These are phyloP conservation scores for Puccinia brachypodii DNA, from an alignment of 1,284 basidiomycete species.

Conservation along the genomic window DNA sequence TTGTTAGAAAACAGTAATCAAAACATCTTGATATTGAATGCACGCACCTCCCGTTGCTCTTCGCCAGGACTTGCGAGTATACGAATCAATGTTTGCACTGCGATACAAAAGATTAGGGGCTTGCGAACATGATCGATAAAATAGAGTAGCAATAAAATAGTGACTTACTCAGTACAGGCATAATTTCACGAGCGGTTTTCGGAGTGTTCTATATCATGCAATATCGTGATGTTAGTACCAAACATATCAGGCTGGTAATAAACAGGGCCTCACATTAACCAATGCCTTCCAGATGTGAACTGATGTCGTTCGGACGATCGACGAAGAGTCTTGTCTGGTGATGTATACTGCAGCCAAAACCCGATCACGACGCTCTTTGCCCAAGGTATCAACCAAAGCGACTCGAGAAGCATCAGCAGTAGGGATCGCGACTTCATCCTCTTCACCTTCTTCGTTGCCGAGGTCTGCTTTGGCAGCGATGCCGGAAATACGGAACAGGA, in stretches of 20 bases:
- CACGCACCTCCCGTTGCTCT: constrained; percentile 39
- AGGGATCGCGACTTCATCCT: constrained; percentile 65
- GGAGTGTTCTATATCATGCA: constrained; percentile 49
- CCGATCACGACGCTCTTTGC: constrained; percentile 81
- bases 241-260: neutral
- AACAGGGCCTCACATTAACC: constrained; percentile 63
- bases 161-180: constrained; percentile 76
- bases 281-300: constrained; percentile 98
- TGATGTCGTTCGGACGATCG: constrained; percentile 83
- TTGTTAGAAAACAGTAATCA: neutral
- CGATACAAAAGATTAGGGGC: neutral
- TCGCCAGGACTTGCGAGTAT: constrained; percentile 45
- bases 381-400: constrained; percentile 83
- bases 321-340: constrained; percentile 89
- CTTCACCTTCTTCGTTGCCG: constrained; percentile 68
- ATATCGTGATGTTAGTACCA: neutral
- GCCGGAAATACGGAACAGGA: constrained; percentile 96
- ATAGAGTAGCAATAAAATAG: neutral
- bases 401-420: constrained; percentile 71
- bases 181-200: constrained; percentile 80
- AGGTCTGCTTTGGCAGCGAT: constrained; percentile 87
- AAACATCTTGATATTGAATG: neutral
- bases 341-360: constrained; percentile 89
- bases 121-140: neutral
- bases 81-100: constrained; percentile 48